These are phyloP conservation scores for Pleurotus djamor DNA, from an alignment of 768 basidiomycete species.

Conservation along the genomic window DNA sequence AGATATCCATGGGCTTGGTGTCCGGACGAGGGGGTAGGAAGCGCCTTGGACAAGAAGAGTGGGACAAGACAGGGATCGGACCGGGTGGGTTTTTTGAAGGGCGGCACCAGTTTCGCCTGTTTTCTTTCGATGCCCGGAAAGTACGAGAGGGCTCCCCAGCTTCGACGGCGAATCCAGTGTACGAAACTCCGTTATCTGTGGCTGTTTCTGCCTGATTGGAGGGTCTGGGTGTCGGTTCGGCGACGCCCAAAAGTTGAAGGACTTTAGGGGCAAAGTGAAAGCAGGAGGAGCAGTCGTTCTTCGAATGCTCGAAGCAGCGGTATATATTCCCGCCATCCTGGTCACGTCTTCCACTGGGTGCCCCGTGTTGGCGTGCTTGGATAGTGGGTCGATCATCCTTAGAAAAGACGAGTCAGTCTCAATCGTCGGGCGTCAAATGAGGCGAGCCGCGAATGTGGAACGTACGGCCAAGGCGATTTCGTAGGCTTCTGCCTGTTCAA, in stretches of 20 bases:
- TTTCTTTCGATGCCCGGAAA: too few species aligned
- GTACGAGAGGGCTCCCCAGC: too few species aligned
- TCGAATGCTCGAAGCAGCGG: not conserved
- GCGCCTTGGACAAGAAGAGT: conserved; percentile 1
- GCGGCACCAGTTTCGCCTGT: not conserved
- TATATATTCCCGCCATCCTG: not conserved
- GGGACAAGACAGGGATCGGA: not conserved
- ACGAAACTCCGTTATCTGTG: not conserved
- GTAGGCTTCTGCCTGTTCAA: too few species aligned
- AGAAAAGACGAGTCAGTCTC: too few species aligned
- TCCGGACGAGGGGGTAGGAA: not conserved
- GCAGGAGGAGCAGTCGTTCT: not conserved
- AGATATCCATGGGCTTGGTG: not conserved
- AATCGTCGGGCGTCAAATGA: too few species aligned
- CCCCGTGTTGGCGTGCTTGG: not conserved
- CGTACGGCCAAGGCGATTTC: too few species aligned
- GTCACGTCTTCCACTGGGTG: not conserved
- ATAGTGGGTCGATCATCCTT: not conserved
- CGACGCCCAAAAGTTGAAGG: not conserved
- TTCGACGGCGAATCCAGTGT: too few species aligned
- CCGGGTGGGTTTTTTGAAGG: not conserved
- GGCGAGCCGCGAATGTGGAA: too few species aligned
- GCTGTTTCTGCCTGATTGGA: not conserved
- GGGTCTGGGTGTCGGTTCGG: not conserved
- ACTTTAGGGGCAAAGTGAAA: not conserved